phyloP scores from a whole-genome alignment of 345 rosid genomes.

The Gossypium rotundifolium region DNA sequence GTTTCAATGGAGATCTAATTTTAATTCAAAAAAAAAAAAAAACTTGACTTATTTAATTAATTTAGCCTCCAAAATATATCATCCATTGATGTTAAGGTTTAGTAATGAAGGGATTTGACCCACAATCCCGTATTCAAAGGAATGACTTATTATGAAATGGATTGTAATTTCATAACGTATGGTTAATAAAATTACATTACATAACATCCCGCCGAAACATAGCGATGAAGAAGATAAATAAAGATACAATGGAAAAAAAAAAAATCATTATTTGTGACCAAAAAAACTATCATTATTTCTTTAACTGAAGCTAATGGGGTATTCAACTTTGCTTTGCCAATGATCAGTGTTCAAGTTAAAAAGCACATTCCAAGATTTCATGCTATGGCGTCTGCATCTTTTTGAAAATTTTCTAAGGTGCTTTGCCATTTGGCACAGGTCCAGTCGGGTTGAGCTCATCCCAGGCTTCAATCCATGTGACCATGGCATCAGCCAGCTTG shows the following conservation, averaged over 20 bases:
- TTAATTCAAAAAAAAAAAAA: no score
- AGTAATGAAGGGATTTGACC: no score
- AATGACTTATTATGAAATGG: no score
- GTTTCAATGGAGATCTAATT: no score
- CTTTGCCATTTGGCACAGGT: background rate
- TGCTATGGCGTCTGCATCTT: no score
- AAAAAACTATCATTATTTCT: background rate
- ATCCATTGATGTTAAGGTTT: no score
- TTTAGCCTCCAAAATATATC: no score
- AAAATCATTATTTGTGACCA: background rate
- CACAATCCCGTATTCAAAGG: no score
- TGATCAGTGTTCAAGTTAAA: background rate
- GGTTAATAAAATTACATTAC: background rate
- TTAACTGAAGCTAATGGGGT: background rate
- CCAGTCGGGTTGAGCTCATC: constrained; percentile 25
- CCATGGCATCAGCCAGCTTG: constrained; percentile 34
- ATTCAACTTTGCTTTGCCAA: background rate
- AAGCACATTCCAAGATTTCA: background rate
- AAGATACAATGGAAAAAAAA: background rate
- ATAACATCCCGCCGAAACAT: background rate
- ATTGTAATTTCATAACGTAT: background rate
- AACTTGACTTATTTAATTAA: no score
- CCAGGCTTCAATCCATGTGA: constrained; percentile 40
- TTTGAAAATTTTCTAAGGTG: background rate
- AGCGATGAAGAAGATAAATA: background rate